Conservation (phyloP, 2,329 filamentous ascomycete genomes). For the Pseudocercospora vitis region DNA sequence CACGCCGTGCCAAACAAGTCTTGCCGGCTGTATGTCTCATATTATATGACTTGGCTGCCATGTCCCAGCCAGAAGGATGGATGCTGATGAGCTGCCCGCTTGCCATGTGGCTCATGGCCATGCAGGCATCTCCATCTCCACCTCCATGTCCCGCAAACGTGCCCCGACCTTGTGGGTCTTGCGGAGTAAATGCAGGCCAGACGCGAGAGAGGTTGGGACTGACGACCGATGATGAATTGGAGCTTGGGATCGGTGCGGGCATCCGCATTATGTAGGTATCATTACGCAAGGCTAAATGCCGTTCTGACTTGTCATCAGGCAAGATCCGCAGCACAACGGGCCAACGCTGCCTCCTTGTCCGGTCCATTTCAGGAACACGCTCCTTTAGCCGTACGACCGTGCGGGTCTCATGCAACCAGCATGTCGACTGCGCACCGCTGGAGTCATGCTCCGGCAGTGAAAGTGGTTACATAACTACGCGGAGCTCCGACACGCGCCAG, state of each 20-base stretch:
- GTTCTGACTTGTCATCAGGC: not conserved
- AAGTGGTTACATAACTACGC: not conserved
- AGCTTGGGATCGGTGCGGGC: not conserved
- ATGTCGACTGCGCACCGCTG: not conserved
- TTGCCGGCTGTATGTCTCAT: no score
- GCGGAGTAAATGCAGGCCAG: not conserved
- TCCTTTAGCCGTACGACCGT: not conserved
- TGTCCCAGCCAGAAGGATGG: not conserved
- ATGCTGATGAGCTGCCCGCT: no score
- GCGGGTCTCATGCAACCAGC: not conserved
- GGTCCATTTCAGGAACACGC: slow-evolving; percentile 2
- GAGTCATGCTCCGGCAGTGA: not conserved
- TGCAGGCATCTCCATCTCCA: not conserved
- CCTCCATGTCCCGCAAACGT: not conserved
- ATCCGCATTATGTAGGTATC: not conserved
- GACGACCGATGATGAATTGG: no score
- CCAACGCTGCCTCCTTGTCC: slow-evolving; percentile 1
- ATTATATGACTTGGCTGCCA: no score
- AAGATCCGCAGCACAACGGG: slow-evolving; percentile 4
- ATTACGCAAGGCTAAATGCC: slow-evolving; percentile 4
- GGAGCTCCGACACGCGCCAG: no score
- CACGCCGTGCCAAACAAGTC: no score
- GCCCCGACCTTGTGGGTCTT: not conserved
- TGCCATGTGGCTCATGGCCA: no score
- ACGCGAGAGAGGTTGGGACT: no score